Evolutionary conservation across 129 eudicot genomes (phyloP).

Genomic region (sunflower (Helianthus annuus)): HanXRQr2.0-SUNRISE NC_035438.2:821805-822304

Average conservation of each 20-base stretch:
- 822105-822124: conserved; percentile 52
- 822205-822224: background rate
- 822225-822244: background rate
- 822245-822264: conserved; percentile 47
- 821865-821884: conserved; percentile 70
- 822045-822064: background rate
- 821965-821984: conserved; percentile 61
- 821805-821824: conserved; percentile 19
- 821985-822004: conserved; percentile 58
- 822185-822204: conserved; percentile 6
- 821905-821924: conserved; percentile 53
- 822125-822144: conserved; percentile 53
- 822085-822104: conserved; percentile 55
- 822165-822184: conserved; percentile 77
- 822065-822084: conserved; percentile 26
- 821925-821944: conserved; percentile 80
- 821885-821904: conserved; percentile 71
- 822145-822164: conserved; percentile 62
- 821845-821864: background rate
- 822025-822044: background rate
- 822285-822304: conserved; percentile 55
- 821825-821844: background rate
- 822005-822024: conserved; percentile 25
- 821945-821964: conserved; percentile 80
- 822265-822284: conserved; percentile 47